Evolutionary conservation across 257 asterid species (phyloP), one percentile per base, ranked within the genome.

Genomic region (Nicotiana sylvestris): DNA sequence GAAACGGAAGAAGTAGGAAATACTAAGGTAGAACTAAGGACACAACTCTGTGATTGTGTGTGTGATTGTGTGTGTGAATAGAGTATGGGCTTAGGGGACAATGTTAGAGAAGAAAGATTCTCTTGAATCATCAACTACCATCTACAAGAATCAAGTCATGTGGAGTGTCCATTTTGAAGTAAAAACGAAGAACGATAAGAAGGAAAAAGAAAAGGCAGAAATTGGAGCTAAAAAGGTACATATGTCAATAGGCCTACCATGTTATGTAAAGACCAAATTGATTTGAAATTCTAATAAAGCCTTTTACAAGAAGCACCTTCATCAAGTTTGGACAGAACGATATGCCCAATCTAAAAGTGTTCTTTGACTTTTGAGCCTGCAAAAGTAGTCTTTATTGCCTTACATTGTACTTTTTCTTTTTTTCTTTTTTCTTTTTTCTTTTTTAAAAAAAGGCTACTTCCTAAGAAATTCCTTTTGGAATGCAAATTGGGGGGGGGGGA

Each of bases 251-350:
- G 78, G 58, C 78, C 78, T 70, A 70, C 78, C 35, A 70, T 70
- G 78, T 70, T 70, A 70, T 70, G 35, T 70, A 21, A 70, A 70
- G 78, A 70, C n/a, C 78, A 56, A 39, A 70, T 43, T 70, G 78
- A 43, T 21, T 39, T 9, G 30, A 43, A 69, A n/a, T 39, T 39
- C 57, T 10, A 69, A 69, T 39, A 39, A 39, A 39, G 33, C 33
- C 78, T n/a, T 69, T 69, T 39, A 69, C 77, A 69, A 69, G 77
- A n/a, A 21, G 25, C 53, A 68, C 58, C 35, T 70, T 70, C 21
- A 43, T 70, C 30, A 70, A 70, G 58, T 70, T 43, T 21, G 21
- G 58, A 69, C 57, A n/a, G 18, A 69, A 69, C 15, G 57, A 43
- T 70, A 43, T 21, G 77, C 9, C n/a, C 13, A 43, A n/a, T 53